Conservation (phyloP, 345 rosid genomes). For the Raphanus raphanistrum region DNA sequence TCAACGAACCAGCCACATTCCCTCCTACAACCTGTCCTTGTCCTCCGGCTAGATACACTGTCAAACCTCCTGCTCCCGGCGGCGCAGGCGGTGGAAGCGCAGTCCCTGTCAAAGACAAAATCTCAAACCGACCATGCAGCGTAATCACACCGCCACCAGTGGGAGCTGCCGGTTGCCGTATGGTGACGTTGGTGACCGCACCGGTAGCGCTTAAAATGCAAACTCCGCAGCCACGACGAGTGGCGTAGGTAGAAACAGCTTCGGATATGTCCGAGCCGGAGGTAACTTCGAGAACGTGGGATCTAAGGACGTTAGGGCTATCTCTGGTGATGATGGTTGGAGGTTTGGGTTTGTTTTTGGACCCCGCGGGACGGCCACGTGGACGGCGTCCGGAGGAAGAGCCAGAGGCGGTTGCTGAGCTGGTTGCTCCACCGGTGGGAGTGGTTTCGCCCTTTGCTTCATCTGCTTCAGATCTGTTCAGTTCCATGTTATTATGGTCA, state of each 20-base stretch:
- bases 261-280: conserved; percentile 61
- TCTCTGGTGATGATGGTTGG: conserved; percentile 66
- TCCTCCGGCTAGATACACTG: conserved; percentile 65
- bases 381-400: conserved; percentile 54
- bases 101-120: conserved; percentile 65
- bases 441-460: conserved; percentile 38
- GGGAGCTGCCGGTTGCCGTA: conserved; percentile 58
- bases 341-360: conserved; percentile 71
- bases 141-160: conserved; percentile 58
- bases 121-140: conserved; percentile 72
- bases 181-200: conserved; percentile 59
- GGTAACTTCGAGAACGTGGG: conserved; percentile 65
- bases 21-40: conserved; percentile 83
- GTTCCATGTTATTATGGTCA: conserved; percentile 42
- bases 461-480: conserved; percentile 42
- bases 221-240: conserved; percentile 65
- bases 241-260: conserved; percentile 53
- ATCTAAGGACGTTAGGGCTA: conserved; percentile 64
- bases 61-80: conserved; percentile 63
- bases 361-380: conserved; percentile 74
- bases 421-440: conserved; percentile 34
- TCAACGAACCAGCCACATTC: conserved; percentile 62
- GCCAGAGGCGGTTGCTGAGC: conserved; percentile 38
- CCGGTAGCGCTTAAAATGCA: conserved; percentile 65
- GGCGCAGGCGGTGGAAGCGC: conserved; percentile 76